Evolutionary conservation across 139 green algal genomes (phyloP).

Genomic region (Chlamydomonas incerta): DNA sequence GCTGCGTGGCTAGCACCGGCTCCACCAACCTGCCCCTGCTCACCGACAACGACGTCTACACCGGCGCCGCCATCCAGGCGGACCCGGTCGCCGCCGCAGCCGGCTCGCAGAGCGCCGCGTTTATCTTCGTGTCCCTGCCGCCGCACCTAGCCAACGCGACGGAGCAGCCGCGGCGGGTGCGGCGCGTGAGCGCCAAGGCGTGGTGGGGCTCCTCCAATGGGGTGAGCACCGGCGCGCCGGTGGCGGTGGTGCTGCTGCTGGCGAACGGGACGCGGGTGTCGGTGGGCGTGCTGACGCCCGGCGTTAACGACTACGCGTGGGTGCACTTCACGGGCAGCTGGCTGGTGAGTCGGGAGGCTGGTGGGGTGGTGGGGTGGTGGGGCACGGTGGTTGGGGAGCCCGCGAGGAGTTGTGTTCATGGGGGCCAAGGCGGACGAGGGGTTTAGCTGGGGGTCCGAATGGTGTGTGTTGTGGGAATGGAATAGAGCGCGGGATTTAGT

Average conservation of each 20-base stretch:
- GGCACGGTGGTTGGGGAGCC: too few species aligned
- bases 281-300: not conserved
- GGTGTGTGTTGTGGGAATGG: too few species aligned
- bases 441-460: too few species aligned
- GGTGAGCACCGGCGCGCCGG: not conserved
- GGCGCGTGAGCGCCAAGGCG: slow-evolving; percentile 22
- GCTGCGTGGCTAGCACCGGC: slow-evolving; percentile 12
- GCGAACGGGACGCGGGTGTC: not conserved
- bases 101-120: not conserved
- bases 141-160: too few species aligned
- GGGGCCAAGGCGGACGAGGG: too few species aligned
- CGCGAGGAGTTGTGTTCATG: too few species aligned
- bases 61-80: not conserved
- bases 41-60: slow-evolving; percentile 32
- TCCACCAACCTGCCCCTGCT: not conserved
- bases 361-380: too few species aligned
- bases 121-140: not conserved
- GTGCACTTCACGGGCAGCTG: not conserved
- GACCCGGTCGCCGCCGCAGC: not conserved
- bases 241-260: not conserved
- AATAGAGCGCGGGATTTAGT: too few species aligned
- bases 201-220: not conserved
- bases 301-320: not conserved
- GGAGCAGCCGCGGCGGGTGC: not conserved
- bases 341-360: not conserved